Evolutionary conservation across 1,284 basidiomycete genomes (phyloP).

Genomic region (Hemileia vastatrix): DNA sequence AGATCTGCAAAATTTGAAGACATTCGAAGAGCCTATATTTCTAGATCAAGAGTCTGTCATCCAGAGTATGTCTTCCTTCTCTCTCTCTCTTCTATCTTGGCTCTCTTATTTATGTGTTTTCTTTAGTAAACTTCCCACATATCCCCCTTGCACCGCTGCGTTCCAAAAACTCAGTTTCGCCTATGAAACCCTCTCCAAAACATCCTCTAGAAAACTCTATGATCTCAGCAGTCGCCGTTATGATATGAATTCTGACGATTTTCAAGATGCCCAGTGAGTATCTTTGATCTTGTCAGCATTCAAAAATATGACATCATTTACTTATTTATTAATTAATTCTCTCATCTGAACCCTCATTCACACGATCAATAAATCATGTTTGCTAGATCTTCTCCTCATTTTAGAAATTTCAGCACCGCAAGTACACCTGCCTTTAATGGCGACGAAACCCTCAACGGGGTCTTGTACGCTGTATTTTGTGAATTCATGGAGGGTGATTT

Average conservation of each 20-base stretch:
- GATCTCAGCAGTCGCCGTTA: conserved; percentile 33
- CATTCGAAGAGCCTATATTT: conserved; percentile 15
- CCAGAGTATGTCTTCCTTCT: conserved; percentile 5
- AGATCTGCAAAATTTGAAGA: conserved; percentile 20
- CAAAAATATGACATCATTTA: no score
- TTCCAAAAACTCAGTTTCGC: conserved; percentile 44
- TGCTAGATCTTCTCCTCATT: neutral
- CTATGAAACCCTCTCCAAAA: conserved; percentile 41
- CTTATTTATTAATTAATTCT: neutral
- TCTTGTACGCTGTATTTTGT: conserved; percentile 40
- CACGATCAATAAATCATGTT: neutral
- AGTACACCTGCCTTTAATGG: neutral
- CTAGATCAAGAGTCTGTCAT: conserved; percentile 16
- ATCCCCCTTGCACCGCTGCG: conserved; percentile 38
- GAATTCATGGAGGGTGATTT: conserved; percentile 45
- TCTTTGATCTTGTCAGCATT: no score
- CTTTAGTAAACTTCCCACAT: conserved; percentile 37
- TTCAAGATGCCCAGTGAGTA: no score
- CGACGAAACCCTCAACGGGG: conserved; percentile 40
- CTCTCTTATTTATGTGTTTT: neutral
- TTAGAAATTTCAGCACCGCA: neutral
- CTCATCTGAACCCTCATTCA: neutral
- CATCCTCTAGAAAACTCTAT: conserved; percentile 36
- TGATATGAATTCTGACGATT: no score
- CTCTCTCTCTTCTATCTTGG: neutral